Conservation (phyloP, 192 early-diverging fungal species). For the Chytriomyces sp. region DNA sequence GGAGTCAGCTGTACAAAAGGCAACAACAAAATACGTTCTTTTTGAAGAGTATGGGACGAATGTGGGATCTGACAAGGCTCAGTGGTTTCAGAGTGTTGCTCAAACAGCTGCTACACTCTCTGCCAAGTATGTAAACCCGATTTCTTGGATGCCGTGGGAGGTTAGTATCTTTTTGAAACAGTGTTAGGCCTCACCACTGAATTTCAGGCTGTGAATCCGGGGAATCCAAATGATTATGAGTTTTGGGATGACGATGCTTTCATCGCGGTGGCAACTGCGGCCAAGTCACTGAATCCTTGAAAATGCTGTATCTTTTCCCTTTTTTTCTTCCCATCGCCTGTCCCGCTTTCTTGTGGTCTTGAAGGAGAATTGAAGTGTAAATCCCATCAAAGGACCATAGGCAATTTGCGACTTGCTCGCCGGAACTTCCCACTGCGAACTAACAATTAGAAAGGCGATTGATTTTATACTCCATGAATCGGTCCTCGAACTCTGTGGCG, state of each 20-base stretch:
- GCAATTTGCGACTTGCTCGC: neutral
- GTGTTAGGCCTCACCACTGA: no score
- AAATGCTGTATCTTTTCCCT: neutral
- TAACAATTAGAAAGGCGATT: neutral
- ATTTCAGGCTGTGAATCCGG: constrained; percentile 1
- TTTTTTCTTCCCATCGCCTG: neutral
- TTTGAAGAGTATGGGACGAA: neutral
- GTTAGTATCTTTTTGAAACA: no score
- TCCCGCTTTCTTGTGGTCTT: neutral
- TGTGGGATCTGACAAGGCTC: neutral
- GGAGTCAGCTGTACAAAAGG: neutral
- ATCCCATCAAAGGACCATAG: neutral
- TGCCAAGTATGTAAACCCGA: neutral
- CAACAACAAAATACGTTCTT: neutral
- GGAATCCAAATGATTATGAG: constrained; percentile 22
- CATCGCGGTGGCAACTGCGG: neutral
- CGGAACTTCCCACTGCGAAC: neutral
- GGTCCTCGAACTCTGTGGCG: neutral
- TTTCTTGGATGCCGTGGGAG: constrained; percentile 23
- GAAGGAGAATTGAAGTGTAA: neutral
- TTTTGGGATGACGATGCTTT: constrained; percentile 14
- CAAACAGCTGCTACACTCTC: no score
- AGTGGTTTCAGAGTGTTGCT: neutral
- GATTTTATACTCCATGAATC: neutral
- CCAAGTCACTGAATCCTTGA: neutral